Base-by-base conservation (phyloP, 1,139 yeast species). In the Yamadazyma oceani region DNA sequence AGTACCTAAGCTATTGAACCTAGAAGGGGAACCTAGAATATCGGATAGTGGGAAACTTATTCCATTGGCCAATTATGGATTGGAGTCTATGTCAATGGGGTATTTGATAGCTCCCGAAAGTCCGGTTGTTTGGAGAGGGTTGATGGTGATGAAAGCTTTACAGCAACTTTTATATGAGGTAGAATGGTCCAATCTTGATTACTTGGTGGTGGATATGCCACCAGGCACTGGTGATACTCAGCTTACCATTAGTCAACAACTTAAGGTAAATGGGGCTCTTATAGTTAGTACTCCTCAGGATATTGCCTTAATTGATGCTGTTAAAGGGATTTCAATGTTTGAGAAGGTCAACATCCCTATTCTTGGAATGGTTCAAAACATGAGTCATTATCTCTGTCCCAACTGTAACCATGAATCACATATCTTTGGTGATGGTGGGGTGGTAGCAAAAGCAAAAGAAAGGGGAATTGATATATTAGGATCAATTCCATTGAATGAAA, bases 191-290 rank as follows among this genome's bases (percentile, higher is more conserved):
- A 58, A 64, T n/a, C 58, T 86, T 36, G 96, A 87, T 55, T 73
- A 80, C 21, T 65, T 87, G 37, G 82, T 87, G 1, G 66, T 87
- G 13, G 96, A 87, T 50, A 78, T 87, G 86, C 96, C 96, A 1
- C 96, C 96, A 0, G 96, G 96, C 3, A 87, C 96, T 0, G 96
- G 96, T 10, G 96, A 87, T 53, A 85, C 88, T 1, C 96, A 87
- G 52, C 66, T 87, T 40, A 85, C 95, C 0, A 71, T 88, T 19
- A 82, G 90, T 22, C 96, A 87, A 56, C 85, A 82, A 50, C 59
- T 85, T n/a, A 69, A 75, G 35, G 78, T 87, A 0, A 85, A 81
- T 48, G 96, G 95, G 0, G 88, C 95, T 0, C 73, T 87, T 0
- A 78, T 87, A 34, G 95, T 87, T 1, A 80, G 90, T 2, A 87